phyloP scores from a whole-genome alignment of 257 asterid species.

The Nicotiana otophora region DNA sequence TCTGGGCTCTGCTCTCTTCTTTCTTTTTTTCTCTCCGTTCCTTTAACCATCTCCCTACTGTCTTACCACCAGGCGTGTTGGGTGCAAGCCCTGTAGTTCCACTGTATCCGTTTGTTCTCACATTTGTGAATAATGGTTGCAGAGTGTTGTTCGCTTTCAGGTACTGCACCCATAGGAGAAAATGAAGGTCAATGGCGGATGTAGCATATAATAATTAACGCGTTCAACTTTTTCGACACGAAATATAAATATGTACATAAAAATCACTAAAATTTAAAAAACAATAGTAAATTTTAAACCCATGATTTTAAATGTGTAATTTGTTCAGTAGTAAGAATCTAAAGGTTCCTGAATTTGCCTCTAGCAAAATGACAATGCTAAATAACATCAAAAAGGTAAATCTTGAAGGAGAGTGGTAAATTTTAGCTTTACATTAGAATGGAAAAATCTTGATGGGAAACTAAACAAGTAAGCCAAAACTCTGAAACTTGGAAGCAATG shows the following conservation, averaged over 20 bases:
- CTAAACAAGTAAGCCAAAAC: neutral
- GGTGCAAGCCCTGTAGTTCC: conserved; percentile 40
- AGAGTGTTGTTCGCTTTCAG: conserved; percentile 81
- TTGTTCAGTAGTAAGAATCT: neutral
- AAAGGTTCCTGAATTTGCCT: neutral
- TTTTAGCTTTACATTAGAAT: neutral
- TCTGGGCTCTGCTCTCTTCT: conserved; percentile 85
- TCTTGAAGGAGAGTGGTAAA: neutral
- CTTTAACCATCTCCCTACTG: conserved; percentile 93
- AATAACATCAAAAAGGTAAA: conserved; percentile 5
- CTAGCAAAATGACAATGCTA: neutral
- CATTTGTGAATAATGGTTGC: conserved; percentile 77
- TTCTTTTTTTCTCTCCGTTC: conserved; percentile 91
- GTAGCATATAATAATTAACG: neutral
- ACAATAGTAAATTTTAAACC: neutral
- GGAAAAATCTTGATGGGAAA: neutral
- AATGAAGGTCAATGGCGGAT: neutral
- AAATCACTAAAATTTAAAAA: neutral
- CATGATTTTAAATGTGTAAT: neutral
- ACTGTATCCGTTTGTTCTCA: conserved; percentile 38
- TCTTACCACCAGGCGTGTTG: conserved; percentile 79
- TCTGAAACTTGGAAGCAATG: neutral
- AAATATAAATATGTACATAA: neutral
- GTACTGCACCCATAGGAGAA: conserved; percentile 39
- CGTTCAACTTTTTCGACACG: neutral